Conservation (phyloP, 2,329 filamentous ascomycete genomes). For the Dothistroma pini region DNA sequence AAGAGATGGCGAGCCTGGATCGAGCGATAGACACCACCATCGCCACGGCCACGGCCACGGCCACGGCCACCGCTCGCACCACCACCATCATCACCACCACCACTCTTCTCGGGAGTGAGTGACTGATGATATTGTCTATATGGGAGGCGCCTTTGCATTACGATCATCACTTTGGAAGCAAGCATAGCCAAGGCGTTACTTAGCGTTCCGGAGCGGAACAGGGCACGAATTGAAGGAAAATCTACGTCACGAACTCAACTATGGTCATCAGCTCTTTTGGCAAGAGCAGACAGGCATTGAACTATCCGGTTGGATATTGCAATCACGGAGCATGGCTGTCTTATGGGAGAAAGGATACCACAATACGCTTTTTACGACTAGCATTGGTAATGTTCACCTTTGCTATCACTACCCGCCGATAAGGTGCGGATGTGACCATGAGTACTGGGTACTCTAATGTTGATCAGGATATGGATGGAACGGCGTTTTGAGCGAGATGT, state of each 20-base stretch:
- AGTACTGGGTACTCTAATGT: background rate
- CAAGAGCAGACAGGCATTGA: background rate
- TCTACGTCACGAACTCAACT: constrained; percentile 1
- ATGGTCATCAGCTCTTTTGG: constrained; percentile 6
- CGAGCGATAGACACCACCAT: constrained; percentile 27
- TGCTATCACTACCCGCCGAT: background rate
- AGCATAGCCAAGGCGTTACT: constrained; percentile 14
- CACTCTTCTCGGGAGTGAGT: background rate
- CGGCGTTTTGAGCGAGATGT: background rate
- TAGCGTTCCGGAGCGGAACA: background rate
- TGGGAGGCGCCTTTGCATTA: constrained; percentile 4
- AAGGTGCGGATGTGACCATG: background rate
- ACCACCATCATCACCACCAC: constrained; percentile 20
- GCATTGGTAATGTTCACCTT: constrained; percentile 7
- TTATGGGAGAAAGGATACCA: constrained; percentile 13
- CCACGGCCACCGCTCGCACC: constrained; percentile 16
- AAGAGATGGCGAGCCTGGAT: constrained; percentile 22
- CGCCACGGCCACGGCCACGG: constrained; percentile 18
- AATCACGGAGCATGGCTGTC: constrained; percentile 1
- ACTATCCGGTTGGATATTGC: background rate
- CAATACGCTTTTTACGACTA: constrained; percentile 9
- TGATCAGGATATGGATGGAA: background rate
- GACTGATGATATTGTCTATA: constrained; percentile 12
- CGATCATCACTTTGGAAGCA: constrained; percentile 7
- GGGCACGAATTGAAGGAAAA: background rate